A percentile compares a stretch with the other conserved stretches of the same genome.
These are phyloP conservation scores for Camellia granthamiana DNA, from an alignment of 148 eudicot species.

Conservation along the genomic window DNA sequence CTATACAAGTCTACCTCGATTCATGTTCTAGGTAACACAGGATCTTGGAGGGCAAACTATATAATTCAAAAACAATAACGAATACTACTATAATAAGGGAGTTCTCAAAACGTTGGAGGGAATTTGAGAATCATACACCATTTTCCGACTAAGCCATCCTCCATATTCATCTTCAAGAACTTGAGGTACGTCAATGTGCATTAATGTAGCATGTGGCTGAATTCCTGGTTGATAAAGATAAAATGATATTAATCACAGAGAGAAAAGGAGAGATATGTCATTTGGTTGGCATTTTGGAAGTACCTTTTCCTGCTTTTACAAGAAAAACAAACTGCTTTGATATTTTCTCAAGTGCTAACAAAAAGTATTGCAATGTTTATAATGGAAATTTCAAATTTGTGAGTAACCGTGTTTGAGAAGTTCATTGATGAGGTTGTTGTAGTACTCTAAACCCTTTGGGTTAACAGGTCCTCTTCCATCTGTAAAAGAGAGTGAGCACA, in stretches of 20 bases:
- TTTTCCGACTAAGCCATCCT: slow-evolving; percentile 50
- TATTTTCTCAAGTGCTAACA: background rate
- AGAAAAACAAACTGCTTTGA: background rate
- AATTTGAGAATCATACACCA: slow-evolving; percentile 36
- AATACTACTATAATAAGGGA: too few relatives aligned
- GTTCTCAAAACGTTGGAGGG: too few relatives aligned
- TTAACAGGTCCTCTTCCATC: slow-evolving; percentile 64
- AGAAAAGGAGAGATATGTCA: background rate
- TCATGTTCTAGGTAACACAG: too few relatives aligned
- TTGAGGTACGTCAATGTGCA: slow-evolving; percentile 58
- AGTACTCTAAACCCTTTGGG: slow-evolving; percentile 49
- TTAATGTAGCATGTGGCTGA: slow-evolving; percentile 61
- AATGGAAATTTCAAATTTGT: background rate
- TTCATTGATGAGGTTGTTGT: slow-evolving; percentile 55
- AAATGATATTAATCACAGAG: background rate
- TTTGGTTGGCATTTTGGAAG: slow-evolving; percentile 9
- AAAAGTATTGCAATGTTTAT: background rate
- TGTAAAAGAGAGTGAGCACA: slow-evolving; percentile 13
- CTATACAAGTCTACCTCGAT: too few relatives aligned
- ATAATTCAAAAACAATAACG: too few relatives aligned
- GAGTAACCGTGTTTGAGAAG: slow-evolving; percentile 46
- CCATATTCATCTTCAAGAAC: slow-evolving; percentile 72
- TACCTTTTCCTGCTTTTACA: background rate
- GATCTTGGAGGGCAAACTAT: too few relatives aligned
- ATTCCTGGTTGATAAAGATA: slow-evolving; percentile 44